Base-by-base conservation (phyloP, 306 rosid genomes). In the Cyclanthera cordifolia region DNA sequence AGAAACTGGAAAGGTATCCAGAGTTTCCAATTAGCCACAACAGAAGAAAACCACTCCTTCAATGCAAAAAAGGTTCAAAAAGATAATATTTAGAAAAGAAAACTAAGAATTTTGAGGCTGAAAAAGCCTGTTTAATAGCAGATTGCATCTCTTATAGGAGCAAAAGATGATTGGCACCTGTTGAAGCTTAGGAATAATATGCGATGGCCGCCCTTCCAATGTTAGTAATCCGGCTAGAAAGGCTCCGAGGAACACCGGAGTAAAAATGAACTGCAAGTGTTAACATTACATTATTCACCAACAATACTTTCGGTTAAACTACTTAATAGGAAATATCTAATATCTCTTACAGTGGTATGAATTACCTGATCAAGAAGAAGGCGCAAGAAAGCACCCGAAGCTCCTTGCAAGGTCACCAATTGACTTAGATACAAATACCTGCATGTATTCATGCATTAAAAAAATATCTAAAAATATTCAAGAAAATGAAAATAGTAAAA, bases 1-100 rank as follows among this genome's bases (percentile, higher is more conserved):
- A 93, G 77, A 82, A 93, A 93, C 53, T 93, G 99, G 76, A 93
- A 93, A 75, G 96, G 99, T 79, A 93, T 87, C 99, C 99, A 93
- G 24, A 93, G 83, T 72, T 87, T 84, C 99, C 99, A 93, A 78
- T 93, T 93, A 58, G 88, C 99, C 59, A 90, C 27, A 70, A 90
- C 90, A 73, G 88, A 74, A 69, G 95, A 84, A 83, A 90, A 83
- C 99, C 96, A 93, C 81, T 90, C 99, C 95, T 93, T 28, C 73
- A 69, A 78, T 79, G 72, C 51, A 70, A 69, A 74, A 74, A 19
- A 69, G 14, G 19, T 71, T 53, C 8, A 48, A 10, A 72, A 54
- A 5, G 25, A 23, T 51, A 75, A 78, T 9, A 73, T 2, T 52
- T 15, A 67, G 51, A 48, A 25, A 43, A 69, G 23, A 6, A 8